Evolutionary conservation across 2,329 filamentous ascomycete genomes (phyloP), one percentile per base, ranked within the genome.

Genomic region (Geosmithia morbida): DNA sequence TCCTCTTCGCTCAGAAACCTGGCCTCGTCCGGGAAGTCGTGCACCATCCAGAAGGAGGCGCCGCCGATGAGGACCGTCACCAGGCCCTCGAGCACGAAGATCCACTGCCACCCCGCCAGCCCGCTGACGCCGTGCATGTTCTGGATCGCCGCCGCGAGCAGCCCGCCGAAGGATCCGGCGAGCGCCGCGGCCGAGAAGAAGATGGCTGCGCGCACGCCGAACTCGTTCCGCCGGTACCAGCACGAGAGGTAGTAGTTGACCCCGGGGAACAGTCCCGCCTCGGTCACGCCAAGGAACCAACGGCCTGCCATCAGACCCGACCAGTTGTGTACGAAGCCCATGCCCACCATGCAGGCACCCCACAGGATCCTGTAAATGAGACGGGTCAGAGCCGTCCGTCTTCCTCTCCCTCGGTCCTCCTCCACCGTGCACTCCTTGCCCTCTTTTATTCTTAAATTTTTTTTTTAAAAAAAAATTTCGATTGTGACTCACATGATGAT

Each of bases 121-220:
- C 71, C 71, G 2, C 71, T 74, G 10, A 82, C 64, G 1, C 82
- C 81, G 50, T 80, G 67, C 79, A 87, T 85, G 45, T 79, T 71
- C 39, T 76, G 73, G 52, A 87, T 87, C 1, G 74, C 83, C 2
- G 82, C 82, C 0, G 84, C 83, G 2, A 87, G 70, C 1, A 87
- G 72, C 3, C 84, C 84, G 56, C 83, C 83, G 52, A 88, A 87
- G 0, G 81, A 87, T 1, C 87, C 87, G 1, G 85, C 82, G 0
- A 92, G 65, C 0, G 87, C 85, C 0, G 87, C 86, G 0, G 85
- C 84, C 0, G 84, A 87, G 67, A 92, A 94, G 68, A 92, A 90
- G 48, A 88, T 78, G 14, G 86, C 84, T 40, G 83, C 79, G 37
- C 87, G 77, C n/a, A 87, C 72, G 45, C 85, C 87, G 48, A 92